Conservation (phyloP, 371 early-diverging fungal species). For the Mortierella sp. region DNA sequence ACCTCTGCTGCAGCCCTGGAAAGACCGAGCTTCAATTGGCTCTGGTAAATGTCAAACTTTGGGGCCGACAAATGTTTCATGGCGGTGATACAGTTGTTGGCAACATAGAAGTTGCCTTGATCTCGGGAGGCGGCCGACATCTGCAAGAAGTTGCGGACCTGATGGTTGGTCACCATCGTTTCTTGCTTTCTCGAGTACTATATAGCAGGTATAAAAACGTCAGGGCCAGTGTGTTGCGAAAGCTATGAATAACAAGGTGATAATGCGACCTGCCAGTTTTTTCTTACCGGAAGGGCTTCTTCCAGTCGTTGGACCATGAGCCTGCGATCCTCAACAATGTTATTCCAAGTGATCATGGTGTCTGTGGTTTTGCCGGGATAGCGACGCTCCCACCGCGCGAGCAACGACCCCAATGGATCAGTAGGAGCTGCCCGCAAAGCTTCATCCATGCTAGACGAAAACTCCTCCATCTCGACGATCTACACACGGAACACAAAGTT, state of each 20-base stretch:
- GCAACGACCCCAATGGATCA: conserved; percentile 23
- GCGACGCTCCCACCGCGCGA: conserved; percentile 41
- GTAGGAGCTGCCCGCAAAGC: conserved; percentile 44
- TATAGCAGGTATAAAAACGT: not conserved
- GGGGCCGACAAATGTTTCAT: conserved; percentile 36
- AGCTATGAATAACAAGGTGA: not conserved
- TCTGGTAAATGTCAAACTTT: conserved; percentile 27
- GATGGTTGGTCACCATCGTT: conserved; percentile 22
- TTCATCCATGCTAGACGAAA: conserved; percentile 58
- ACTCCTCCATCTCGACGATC: conserved; percentile 77
- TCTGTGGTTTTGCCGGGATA: conserved; percentile 46
- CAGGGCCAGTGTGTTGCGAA: not conserved
- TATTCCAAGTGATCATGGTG: conserved; percentile 44
- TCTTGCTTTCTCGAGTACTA: conserved; percentile 43
- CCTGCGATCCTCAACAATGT: conserved; percentile 47
- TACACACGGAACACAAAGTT: conserved; percentile 18
- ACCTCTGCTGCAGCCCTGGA: conserved; percentile 20
- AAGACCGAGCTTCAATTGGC: conserved; percentile 34
- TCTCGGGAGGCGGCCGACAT: conserved; percentile 69
- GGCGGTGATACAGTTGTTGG: conserved; percentile 55
- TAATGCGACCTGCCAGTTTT: not conserved
- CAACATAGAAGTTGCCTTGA: conserved; percentile 69
- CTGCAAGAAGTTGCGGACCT: conserved; percentile 25
- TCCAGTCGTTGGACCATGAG: conserved; percentile 50
- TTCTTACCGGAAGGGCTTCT: conserved; percentile 24